These are phyloP conservation scores for Millerago galiae DNA, from an alignment of 805 yeast species.

Conservation along the genomic window DNA sequence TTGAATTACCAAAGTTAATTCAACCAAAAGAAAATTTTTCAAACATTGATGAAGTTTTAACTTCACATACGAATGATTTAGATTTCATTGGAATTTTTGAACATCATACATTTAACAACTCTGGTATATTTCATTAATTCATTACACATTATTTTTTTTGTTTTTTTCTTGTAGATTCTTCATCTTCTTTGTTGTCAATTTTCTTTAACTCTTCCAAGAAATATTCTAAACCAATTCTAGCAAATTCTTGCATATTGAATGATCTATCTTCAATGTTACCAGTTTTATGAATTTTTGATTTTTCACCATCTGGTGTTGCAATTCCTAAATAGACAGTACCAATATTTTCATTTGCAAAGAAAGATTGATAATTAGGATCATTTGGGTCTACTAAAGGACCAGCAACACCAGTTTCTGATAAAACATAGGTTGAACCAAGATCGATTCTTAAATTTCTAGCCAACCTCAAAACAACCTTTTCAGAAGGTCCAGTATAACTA, in stretches of 20 bases:
- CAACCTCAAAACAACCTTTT: conserved; percentile 62
- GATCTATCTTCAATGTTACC: conserved; percentile 43
- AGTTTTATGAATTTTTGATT: conserved; percentile 40
- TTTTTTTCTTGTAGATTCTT: conserved; percentile 3
- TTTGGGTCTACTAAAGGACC: conserved; percentile 53
- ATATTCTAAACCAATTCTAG: conserved; percentile 56
- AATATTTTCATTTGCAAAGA: conserved; percentile 31
- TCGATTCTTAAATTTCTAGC: conserved; percentile 78
- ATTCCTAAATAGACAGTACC: conserved; percentile 73
- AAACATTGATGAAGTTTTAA: background rate
- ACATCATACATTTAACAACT: too few species aligned
- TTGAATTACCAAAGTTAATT: too few species aligned
- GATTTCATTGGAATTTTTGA: background rate
- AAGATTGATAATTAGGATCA: conserved; percentile 12
- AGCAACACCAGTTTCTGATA: conserved; percentile 85
- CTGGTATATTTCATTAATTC: background rate
- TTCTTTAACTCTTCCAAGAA: conserved; percentile 43
- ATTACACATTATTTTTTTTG: conserved; percentile 1
- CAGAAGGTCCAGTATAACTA: conserved; percentile 77
- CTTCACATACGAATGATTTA: too few species aligned
- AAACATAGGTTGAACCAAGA: conserved; percentile 73
- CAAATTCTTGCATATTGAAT: conserved; percentile 71
- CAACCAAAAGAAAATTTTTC: background rate
- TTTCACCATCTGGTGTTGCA: conserved; percentile 56
- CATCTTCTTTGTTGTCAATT: conserved; percentile 5